Evolutionary conservation across 148 eudicot genomes (phyloP), one percentile per base, ranked within the genome.

Genomic region (Nepenthes gracilis): DNA sequence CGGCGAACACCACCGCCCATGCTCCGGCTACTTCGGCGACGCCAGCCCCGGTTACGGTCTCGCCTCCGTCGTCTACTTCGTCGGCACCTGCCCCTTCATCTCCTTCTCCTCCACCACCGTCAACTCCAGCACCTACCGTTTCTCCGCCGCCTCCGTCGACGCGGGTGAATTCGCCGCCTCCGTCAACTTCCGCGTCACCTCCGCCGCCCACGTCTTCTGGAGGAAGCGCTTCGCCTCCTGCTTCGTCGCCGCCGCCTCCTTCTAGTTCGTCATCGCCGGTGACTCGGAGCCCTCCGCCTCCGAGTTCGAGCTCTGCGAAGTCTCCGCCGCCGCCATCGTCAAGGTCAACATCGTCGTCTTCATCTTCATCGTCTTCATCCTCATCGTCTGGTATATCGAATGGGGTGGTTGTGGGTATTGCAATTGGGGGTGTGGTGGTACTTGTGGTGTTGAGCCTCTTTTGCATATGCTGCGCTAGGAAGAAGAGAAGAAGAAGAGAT

Each of bases 371-470:
- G 55, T 61, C 73, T 14, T 6, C 13, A 33, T 57, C 74, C 45
- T 55, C 63, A 12, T 49, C 67, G 23, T 47, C 68, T 35, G 65
- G 67, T 23, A 12, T 72, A 14, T 72, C 87, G 45, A 67, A 79
- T 4, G 70, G 73, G 47, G 63, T 71, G 40, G 69, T 82, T 1
- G 75, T 73, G 35, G 94, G 84, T 36, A 77, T 81, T 36, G 83
- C 81, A 1, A 47, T 87, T 8, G 95, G 85, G 2, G 82, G 90
- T 15, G 80, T 82, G 3, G 65, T 50, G 33, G 6, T 84, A 45
- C 55, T 87, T 3, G 85, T 59, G 34, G 54, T 82, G 37, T 56
- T 84, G 61, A 75, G 67, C 57, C 9, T 87, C n/a, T 58, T 84
- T 43, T 82, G 78, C 58, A 35, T 84, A 14, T 66, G 81, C 36